phyloP scores from a whole-genome alignment of 2,329 filamentous ascomycete genomes.

The Sphaceloma murrayae region DNA sequence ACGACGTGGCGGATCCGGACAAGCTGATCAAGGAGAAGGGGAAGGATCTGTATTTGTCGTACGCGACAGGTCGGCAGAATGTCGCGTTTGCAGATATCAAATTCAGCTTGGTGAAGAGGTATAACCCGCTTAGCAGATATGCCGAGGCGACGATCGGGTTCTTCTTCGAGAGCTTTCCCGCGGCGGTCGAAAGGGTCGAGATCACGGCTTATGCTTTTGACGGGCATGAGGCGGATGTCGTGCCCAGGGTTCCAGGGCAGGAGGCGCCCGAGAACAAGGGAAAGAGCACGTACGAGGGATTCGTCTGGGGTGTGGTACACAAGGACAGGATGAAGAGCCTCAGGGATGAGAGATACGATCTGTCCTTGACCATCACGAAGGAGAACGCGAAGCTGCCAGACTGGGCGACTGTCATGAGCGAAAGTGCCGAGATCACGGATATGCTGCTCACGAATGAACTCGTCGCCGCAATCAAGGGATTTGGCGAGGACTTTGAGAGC shows the following conservation, averaged over 20 bases:
- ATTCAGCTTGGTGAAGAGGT: slow-evolving; percentile 71
- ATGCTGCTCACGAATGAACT: slow-evolving; percentile 79
- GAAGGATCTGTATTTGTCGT: slow-evolving; percentile 74
- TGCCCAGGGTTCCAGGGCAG: slow-evolving; percentile 53
- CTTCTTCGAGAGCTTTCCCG: slow-evolving; percentile 66
- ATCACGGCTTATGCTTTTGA: slow-evolving; percentile 81
- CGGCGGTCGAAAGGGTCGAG: slow-evolving; percentile 64
- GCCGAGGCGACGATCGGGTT: slow-evolving; percentile 62
- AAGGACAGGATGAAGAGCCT: slow-evolving; percentile 87
- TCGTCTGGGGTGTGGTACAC: slow-evolving; percentile 92
- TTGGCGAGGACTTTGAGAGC: slow-evolving; percentile 75
- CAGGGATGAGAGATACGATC: slow-evolving; percentile 86
- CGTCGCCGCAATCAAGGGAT: slow-evolving; percentile 64
- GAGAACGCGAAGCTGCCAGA: slow-evolving; percentile 79
- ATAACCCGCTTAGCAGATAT: slow-evolving; percentile 63
- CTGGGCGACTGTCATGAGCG: slow-evolving; percentile 92
- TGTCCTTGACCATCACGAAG: slow-evolving; percentile 87
- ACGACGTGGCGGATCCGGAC: slow-evolving; percentile 43
- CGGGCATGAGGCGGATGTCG: slow-evolving; percentile 72
- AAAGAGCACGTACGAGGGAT: slow-evolving; percentile 64
- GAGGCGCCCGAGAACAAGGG: slow-evolving; percentile 47
- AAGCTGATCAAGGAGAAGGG: slow-evolving; percentile 74
- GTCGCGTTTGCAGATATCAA: slow-evolving; percentile 82
- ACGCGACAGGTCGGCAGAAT: slow-evolving; percentile 87
- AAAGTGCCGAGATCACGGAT: slow-evolving; percentile 91